phyloP scores from a whole-genome alignment of 306 rosid genomes.

The Cicer chorassanicum region DNA sequence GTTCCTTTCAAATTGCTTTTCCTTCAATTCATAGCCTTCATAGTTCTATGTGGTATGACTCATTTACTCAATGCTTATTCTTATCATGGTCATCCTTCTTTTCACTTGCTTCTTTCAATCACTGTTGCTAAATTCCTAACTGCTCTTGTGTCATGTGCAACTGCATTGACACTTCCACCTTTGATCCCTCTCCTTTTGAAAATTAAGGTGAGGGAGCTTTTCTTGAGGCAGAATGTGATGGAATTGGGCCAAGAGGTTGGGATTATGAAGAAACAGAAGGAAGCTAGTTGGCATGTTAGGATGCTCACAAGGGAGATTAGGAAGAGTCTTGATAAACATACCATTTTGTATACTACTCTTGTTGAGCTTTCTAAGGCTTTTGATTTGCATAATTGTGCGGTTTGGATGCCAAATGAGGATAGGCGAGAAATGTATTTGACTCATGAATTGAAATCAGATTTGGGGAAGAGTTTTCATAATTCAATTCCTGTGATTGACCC shows the following conservation, averaged over 20 bases:
- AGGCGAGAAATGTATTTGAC: constrained; percentile 66
- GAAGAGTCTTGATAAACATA: constrained; percentile 76
- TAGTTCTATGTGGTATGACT: constrained; percentile 85
- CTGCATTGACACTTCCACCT: constrained; percentile 76
- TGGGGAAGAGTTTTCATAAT: constrained; percentile 37
- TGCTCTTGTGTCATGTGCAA: constrained; percentile 82
- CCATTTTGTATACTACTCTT: constrained; percentile 74
- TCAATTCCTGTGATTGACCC: constrained; percentile 64
- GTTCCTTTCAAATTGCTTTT: constrained; percentile 93
- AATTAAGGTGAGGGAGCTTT: constrained; percentile 75
- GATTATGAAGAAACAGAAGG: constrained; percentile 78
- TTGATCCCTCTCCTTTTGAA: constrained; percentile 75
- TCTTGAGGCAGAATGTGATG: constrained; percentile 73
- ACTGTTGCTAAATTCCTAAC: constrained; percentile 82
- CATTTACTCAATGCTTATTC: constrained; percentile 89
- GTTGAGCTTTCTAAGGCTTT: constrained; percentile 84
- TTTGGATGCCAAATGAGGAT: constrained; percentile 79
- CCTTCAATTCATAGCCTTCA: constrained; percentile 78
- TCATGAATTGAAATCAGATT: constrained; percentile 64
- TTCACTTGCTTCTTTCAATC: constrained; percentile 64
- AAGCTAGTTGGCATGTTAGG: constrained; percentile 82
- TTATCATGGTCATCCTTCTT: constrained; percentile 67
- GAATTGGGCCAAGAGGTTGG: constrained; percentile 84
- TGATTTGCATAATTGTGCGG: constrained; percentile 74
- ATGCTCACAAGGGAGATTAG: constrained; percentile 82